Conservation (phyloP, 208 protist species). For the Leishmania arabica region DNA sequence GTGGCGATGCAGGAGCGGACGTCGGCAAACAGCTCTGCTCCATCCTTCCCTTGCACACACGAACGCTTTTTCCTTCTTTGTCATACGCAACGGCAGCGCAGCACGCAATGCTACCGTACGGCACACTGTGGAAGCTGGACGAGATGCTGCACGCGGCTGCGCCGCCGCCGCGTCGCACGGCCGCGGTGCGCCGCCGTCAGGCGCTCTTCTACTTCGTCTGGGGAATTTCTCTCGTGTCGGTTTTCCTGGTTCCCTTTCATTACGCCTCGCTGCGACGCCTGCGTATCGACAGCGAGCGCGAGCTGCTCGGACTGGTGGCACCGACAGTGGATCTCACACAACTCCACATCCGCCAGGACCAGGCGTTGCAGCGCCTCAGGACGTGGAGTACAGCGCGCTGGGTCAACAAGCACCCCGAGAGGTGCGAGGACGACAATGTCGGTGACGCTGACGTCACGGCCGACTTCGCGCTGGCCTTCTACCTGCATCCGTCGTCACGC, state of each 20-base stretch:
- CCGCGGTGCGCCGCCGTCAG: slow-evolving; percentile 35
- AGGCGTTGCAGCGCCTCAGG: slow-evolving; percentile 16
- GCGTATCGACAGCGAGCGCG: slow-evolving; percentile 18
- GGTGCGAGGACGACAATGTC: background rate
- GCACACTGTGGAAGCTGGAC: slow-evolving; percentile 56
- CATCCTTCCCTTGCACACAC: background rate
- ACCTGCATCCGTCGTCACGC: slow-evolving; percentile 15
- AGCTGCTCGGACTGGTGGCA: slow-evolving; percentile 17
- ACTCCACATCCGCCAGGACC: slow-evolving; percentile 4
- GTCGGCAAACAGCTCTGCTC: no score
- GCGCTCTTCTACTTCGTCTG: slow-evolving; percentile 45
- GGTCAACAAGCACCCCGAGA: background rate
- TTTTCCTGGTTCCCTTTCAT: slow-evolving; percentile 56
- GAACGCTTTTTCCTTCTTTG: background rate
- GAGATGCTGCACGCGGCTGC: slow-evolving; percentile 44
- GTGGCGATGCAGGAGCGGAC: background rate
- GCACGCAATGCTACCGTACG: slow-evolving; percentile 53
- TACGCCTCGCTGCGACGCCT: slow-evolving; percentile 35
- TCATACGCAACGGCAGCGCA: background rate
- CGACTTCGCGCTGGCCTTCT: slow-evolving; percentile 22
- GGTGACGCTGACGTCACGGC: background rate
- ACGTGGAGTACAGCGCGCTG: background rate
- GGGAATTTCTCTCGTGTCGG: slow-evolving; percentile 31
- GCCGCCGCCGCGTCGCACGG: slow-evolving; percentile 34
- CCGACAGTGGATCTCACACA: slow-evolving; percentile 8